These are phyloP conservation scores for Fusarium incarnatum DNA, from an alignment of 2,329 filamentous ascomycete species.

Conservation along the genomic window DNA sequence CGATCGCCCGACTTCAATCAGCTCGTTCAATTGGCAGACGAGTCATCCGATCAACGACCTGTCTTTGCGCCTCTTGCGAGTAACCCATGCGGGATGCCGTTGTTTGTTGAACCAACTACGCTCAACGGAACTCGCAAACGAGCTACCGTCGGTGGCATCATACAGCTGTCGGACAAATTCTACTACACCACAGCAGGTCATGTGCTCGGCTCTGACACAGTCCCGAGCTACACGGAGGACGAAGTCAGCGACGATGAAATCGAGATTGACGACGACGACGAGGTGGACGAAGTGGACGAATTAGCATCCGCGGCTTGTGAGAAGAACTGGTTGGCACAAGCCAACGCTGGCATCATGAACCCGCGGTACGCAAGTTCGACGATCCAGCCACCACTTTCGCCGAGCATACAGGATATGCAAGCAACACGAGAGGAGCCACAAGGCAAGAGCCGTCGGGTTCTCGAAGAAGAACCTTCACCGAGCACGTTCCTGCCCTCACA, in stretches of 20 bases:
- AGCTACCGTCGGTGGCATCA: not conserved
- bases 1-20: not conserved
- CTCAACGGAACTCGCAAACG: not conserved
- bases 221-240: not conserved
- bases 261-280: not conserved
- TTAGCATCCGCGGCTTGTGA: not conserved
- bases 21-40: not conserved
- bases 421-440: not conserved
- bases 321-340: not conserved
- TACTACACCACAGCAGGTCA: not conserved
- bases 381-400: not conserved
- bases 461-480: not conserved
- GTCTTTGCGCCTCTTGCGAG: not conserved
- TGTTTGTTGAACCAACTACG: not conserved
- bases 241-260: not conserved
- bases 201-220: fast-evolving
- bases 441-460: not conserved
- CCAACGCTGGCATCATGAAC: not conserved
- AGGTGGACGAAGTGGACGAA: not conserved
- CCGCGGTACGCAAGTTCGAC: not conserved
- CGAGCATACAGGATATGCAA: not conserved
- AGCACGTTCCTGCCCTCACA: not conserved
- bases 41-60: not conserved
- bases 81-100: not conserved
- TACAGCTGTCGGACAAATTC: not conserved